Evolutionary conservation across 2,329 filamentous ascomycete species (phyloP), one percentile per base, ranked within the genome.

Genomic region (Leptographium flavum): DNA sequence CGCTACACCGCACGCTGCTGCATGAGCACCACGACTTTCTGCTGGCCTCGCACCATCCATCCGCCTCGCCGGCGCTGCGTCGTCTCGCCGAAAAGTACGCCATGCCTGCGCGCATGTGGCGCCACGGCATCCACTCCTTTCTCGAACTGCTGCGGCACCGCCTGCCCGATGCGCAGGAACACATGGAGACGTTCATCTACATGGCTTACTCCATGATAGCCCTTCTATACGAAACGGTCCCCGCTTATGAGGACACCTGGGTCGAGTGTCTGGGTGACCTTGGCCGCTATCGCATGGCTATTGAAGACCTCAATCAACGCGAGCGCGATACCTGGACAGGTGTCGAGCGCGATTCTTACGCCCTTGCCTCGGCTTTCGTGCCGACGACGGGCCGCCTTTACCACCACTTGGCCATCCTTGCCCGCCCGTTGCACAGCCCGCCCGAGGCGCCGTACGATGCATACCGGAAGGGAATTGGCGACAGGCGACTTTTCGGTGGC

Each of bases 101-200:
- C 0, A 95, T 96, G 86, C 88, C 90, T 0, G 87, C 85, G 0
- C 69, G 90, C 0, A 92, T 96, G 84, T 96, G 92, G 92, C 73
- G 86, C 0, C 85, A 94, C 54, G 90, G 85, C 0, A 95, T 96
- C 4, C 87, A 93, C 56, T 80, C 78, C 0, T 92, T 92, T 47
- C 68, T 94, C 0, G 86, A 94, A 52, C 59, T 93, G 0, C 60
- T 94, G 0, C 70, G 86, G 0, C 78, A 85, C 51, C 74, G 80
- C 3, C 65, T 94, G 0, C 90, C 88, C 0, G 71, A 70, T 0
- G 87, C 83, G 2, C 63, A 87, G 1, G 88, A 95, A 42, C 83
- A 93, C 45, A 95, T 96, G 87, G 65, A 94, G 0, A 79, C 80
- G 0, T 96, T 94, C 45, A 87, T 96, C 1, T 93, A 93, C 50